Evolutionary conservation across 164 flowering plant genomes (phyloP).

Genomic region (Platanus orientalis): DNA sequence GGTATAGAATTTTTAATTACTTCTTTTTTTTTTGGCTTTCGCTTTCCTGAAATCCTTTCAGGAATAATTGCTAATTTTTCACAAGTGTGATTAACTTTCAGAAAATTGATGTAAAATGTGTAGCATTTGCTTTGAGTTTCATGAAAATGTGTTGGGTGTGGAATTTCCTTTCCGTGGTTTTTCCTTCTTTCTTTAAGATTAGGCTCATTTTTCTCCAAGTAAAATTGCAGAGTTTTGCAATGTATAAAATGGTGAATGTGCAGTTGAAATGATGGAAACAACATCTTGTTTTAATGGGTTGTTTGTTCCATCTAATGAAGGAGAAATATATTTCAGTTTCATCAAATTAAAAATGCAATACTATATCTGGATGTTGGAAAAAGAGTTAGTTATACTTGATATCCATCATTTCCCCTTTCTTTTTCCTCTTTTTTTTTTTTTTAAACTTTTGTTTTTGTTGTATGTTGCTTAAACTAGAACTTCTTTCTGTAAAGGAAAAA

Average conservation of each 20-base stretch:
- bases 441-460: background rate
- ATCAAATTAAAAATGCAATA: background rate
- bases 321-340: background rate
- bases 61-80: too few relatives aligned
- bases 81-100: background rate
- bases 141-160: background rate
- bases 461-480: background rate
- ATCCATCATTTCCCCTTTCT: background rate
- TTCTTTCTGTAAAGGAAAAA: too few relatives aligned
- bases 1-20: slow-evolving; percentile 34
- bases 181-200: background rate
- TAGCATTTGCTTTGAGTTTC: background rate
- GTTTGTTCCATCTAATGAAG: background rate
- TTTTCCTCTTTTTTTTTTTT: background rate
- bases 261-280: background rate
- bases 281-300: background rate
- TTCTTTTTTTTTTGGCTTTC: slow-evolving; percentile 2
- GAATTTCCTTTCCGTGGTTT: background rate
- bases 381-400: too few relatives aligned
- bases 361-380: background rate
- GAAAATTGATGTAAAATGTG: background rate
- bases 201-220: background rate
- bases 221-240: background rate
- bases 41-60: too few relatives aligned
- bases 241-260: background rate